These are phyloP conservation scores for Phascolomyces articulosus DNA, from an alignment of 371 early-diverging fungal species.

Conservation along the genomic window DNA sequence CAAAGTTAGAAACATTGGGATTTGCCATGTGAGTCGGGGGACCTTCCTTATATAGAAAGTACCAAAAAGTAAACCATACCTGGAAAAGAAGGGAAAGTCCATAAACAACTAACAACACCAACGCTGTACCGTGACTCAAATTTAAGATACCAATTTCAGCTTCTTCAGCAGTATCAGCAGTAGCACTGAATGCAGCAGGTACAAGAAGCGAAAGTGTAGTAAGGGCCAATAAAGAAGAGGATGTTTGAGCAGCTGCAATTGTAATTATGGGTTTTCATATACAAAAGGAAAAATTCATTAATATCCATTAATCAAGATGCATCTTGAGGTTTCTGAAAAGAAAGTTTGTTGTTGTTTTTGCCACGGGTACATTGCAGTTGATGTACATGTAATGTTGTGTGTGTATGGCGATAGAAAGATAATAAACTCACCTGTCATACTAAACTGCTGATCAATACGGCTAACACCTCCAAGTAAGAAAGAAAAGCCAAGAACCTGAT, in stretches of 20 bases:
- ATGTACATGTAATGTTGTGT: not conserved
- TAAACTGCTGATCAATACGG: constrained; percentile 43
- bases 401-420: not conserved
- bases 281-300: constrained; percentile 2
- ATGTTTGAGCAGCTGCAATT: constrained; percentile 81
- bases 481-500: constrained; percentile 16
- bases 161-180: constrained; percentile 36
- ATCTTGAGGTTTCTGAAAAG: too few relatives aligned
- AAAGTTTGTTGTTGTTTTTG: too few relatives aligned
- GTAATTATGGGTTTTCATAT: not conserved
- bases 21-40: not conserved
- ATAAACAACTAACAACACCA: constrained; percentile 82
- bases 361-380: too few relatives aligned
- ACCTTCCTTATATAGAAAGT: constrained; percentile 65
- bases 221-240: constrained; percentile 76
- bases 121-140: constrained; percentile 72
- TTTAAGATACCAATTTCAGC: constrained; percentile 50
- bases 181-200: constrained; percentile 78
- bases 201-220: constrained; percentile 77
- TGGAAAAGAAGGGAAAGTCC: constrained; percentile 77
- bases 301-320: not conserved
- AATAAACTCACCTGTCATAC: constrained; percentile 34
- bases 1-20: not conserved
- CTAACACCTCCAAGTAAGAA: constrained; percentile 58
- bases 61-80: constrained; percentile 50